Base-by-base conservation (phyloP, 2,329 filamentous ascomycete genomes). In the Trichoderma gracile region DNA sequence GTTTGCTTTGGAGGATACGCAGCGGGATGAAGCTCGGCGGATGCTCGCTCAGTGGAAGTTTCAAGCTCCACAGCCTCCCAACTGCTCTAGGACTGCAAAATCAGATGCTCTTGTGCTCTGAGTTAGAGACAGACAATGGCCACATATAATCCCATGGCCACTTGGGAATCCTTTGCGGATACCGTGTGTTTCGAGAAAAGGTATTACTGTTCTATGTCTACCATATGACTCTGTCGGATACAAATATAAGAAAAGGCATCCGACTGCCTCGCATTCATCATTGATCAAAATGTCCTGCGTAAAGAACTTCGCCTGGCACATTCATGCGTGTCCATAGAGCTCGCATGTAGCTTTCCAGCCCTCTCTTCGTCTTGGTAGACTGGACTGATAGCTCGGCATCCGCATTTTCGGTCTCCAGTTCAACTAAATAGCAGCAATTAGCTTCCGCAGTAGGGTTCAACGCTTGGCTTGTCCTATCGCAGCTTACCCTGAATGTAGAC, bases 401-500 rank as follows among this genome's bases (percentile, higher is more conserved):
- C 7, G 77, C 71, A 14, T 76, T 76, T 64, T 81, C 80, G 0
- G 74, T 73, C 53, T 77, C 80, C 17, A 83, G 72, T 69, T 77
- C 74, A 14, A 81, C 81, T 77, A 14, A 3, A 19, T 4, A 23
- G 19, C 3, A 7, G 7, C 45, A 8, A 4, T 54, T 6, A 57
- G 43, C 27, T 30, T 38, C 45, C 10, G 3, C 1, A 38, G 4
- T 14, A 9, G 33, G 12, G 10, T 14, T 3, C 12, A 38, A 38
- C 12, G 33, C 33, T 38, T 5, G 30, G 25, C 25, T 27, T 27
- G 25, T 27, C 25, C 7, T 4, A 27, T 27, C 25, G 23, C 30
- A 49, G 75, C 82, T 77, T 70, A 86, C 84, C 79, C 67, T 88
- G 86, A 5, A 86, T 65, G 55, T 75, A 85, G 1, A 88, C 84